Percentiles rank a stretch among this genome's conserved stretches.
Evolutionary conservation across 805 yeast species (phyloP).

Genomic region (Candida khao-thaluensis): DNA sequence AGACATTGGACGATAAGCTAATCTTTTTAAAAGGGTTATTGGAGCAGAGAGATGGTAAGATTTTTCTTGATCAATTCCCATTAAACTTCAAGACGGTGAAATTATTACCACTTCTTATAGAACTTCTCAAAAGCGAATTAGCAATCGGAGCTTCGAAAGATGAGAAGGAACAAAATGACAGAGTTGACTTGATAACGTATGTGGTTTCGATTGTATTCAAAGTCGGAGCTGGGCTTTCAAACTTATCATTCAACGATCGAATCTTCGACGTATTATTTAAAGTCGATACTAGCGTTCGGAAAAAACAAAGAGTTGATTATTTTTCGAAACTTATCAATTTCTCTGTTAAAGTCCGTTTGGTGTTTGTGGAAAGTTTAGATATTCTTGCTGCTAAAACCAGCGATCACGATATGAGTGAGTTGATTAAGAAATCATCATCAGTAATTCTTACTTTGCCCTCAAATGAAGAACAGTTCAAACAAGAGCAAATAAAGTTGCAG

Average conservation of each 20-base stretch:
- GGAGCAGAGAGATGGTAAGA: slow-evolving; percentile 19
- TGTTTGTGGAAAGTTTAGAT: slow-evolving; percentile 44
- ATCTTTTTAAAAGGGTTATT: slow-evolving; percentile 67
- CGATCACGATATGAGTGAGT: slow-evolving; percentile 49
- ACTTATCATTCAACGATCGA: slow-evolving; percentile 72
- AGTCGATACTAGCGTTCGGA: slow-evolving; percentile 23
- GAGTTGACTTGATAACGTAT: slow-evolving; percentile 38
- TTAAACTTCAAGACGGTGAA: slow-evolving; percentile 59
- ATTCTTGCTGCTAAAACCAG: slow-evolving; percentile 50
- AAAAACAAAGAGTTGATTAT: slow-evolving; percentile 16
- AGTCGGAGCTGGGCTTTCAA: slow-evolving; percentile 67
- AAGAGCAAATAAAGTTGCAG: slow-evolving; percentile 44
- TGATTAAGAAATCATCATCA: slow-evolving; percentile 45
- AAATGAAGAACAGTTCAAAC: slow-evolving; percentile 26
- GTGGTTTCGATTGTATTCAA: slow-evolving; percentile 56
- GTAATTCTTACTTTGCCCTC: slow-evolving; percentile 29
- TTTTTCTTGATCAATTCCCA: slow-evolving; percentile 34
- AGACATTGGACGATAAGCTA: slow-evolving; percentile 62
- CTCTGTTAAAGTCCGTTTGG: slow-evolving; percentile 33
- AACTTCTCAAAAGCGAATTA: slow-evolving; percentile 44
- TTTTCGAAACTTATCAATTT: slow-evolving; percentile 28
- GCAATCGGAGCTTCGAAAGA: slow-evolving; percentile 19
- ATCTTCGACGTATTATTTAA: slow-evolving; percentile 49
- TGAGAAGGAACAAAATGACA: slow-evolving; percentile 19
- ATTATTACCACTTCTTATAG: slow-evolving; percentile 67